phyloP scores from a whole-genome alignment of 2,329 filamentous ascomycete species.

The Trichoderma afroharzianum region DNA sequence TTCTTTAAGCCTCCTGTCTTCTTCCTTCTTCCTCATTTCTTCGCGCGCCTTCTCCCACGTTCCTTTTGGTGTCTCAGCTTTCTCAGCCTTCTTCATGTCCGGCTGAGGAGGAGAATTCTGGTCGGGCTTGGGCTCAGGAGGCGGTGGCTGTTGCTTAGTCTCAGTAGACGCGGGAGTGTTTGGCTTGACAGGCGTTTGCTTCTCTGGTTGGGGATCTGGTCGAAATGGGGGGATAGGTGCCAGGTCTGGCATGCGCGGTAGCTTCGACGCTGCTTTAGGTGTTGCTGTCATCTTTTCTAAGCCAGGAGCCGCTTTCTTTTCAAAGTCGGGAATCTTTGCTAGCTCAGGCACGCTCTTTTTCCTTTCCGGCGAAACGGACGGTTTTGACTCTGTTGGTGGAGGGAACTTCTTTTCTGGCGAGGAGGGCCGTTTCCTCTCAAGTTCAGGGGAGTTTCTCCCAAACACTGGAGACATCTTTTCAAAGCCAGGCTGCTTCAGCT shows the following conservation, averaged over 20 bases:
- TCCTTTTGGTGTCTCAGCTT: conserved; percentile 25
- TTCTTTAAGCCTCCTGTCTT: conserved; percentile 59
- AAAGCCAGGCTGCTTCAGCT: neutral
- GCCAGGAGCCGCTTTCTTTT: neutral
- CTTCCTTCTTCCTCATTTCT: conserved; percentile 60
- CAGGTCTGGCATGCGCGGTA: conserved; percentile 15
- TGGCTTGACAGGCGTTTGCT: conserved; percentile 18
- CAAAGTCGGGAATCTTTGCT: neutral
- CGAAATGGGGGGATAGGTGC: conserved; percentile 21
- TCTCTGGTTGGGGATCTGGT: conserved; percentile 26
- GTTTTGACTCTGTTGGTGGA: neutral
- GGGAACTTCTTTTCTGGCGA: neutral
- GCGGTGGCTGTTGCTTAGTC: neutral
- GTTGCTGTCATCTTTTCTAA: conserved; percentile 1
- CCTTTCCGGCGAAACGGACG: neutral
- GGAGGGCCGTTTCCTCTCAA: neutral
- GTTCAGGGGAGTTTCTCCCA: neutral
- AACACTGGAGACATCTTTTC: neutral
- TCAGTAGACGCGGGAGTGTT: conserved; percentile 15
- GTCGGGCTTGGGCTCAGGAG: neutral
- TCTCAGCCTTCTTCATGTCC: conserved; percentile 6
- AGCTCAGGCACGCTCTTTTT: neutral
- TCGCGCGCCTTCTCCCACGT: conserved; percentile 68
- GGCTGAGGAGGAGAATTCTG: neutral
- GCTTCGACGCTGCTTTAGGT: conserved; percentile 17